Conservation (phyloP, 2,329 filamentous ascomycete species). For the Eurotiales sp. region DNA sequence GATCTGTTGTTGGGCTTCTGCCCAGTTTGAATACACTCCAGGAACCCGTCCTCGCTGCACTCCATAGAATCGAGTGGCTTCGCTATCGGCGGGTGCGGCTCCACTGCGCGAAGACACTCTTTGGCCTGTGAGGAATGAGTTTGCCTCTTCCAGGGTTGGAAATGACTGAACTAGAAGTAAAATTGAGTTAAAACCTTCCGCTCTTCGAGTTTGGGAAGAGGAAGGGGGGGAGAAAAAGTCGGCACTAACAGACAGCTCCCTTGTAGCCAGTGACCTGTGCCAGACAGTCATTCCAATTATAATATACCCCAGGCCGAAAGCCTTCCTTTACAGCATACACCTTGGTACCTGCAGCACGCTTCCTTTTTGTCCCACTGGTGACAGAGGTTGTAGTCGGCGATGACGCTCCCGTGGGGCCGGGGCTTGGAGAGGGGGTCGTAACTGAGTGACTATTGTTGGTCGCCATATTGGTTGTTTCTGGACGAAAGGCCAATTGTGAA, state of each 20-base stretch:
- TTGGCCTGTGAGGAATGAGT: conserved; percentile 67
- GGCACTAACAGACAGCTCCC: conserved; percentile 64
- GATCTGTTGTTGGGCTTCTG: conserved; percentile 68
- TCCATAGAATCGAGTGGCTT: conserved; percentile 54
- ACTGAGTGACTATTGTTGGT: conserved; percentile 24
- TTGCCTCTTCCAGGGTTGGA: conserved; percentile 67
- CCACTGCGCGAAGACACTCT: conserved; percentile 36
- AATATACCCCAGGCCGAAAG: conserved; percentile 59
- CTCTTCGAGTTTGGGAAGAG: background rate
- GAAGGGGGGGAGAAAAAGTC: background rate
- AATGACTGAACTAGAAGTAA: conserved; percentile 71
- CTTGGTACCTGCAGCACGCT: conserved; percentile 50
- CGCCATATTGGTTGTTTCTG: conserved; percentile 1
- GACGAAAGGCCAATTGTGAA: background rate
- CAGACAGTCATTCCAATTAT: conserved; percentile 60
- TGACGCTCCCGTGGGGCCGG: conserved; percentile 24
- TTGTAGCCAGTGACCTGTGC: conserved; percentile 60
- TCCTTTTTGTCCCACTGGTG: conserved; percentile 52
- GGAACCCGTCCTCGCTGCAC: conserved; percentile 57
- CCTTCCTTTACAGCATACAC: conserved; percentile 64
- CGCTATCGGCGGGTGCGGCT: conserved; percentile 30
- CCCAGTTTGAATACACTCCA: conserved; percentile 65
- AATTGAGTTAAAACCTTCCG: background rate
- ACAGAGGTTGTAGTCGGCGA: conserved; percentile 25
- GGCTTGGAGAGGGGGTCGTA: conserved; percentile 35